A percentile compares a stretch with the other conserved stretches of the same genome.
These are phyloP conservation scores for Xeromyces bisporus DNA, from an alignment of 495 filamentous ascomycete genomes.

Conservation along the genomic window DNA sequence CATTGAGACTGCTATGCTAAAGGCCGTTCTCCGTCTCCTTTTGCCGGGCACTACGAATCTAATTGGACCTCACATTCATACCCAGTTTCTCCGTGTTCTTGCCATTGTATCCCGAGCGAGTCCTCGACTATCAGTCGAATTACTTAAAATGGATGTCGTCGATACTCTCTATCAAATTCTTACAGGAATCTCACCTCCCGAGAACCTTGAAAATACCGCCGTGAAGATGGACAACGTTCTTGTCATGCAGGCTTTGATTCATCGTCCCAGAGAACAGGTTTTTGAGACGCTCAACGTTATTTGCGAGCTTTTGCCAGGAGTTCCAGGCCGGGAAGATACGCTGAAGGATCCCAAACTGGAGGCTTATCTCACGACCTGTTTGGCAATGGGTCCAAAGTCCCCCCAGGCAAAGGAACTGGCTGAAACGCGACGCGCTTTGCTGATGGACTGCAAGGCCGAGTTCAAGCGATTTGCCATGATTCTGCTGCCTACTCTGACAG, in stretches of 20 bases:
- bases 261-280: conserved; percentile 89
- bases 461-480: conserved; percentile 86
- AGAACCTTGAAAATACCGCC: conserved; percentile 61
- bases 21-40: conserved; percentile 73
- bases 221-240: conserved; percentile 89
- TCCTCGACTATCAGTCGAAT: conserved; percentile 67
- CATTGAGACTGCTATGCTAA: conserved; percentile 70
- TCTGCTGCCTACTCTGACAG: conserved; percentile 88
- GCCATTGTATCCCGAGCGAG: conserved; percentile 79
- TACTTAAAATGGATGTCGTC: conserved; percentile 93
- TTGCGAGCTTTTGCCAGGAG: conserved; percentile 73
- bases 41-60: conserved; percentile 91
- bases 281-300: conserved; percentile 96
- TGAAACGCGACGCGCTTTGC: conserved; percentile 58
- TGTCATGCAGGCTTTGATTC: conserved; percentile 97
- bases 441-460: conserved; percentile 67
- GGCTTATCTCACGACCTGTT: conserved; percentile 24
- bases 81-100: conserved; percentile 83
- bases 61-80: conserved; percentile 90
- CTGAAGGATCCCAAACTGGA: conserved; percentile 37
- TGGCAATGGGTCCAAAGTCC: conserved; percentile 19
- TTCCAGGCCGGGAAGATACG: conserved; percentile 19
- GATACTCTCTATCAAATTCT: conserved; percentile 97
- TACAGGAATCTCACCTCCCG: conserved; percentile 85
- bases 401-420: conserved; percentile 42